phyloP scores from a whole-genome alignment of 2,329 filamentous ascomycete genomes.

The Exophiala bonariae region DNA sequence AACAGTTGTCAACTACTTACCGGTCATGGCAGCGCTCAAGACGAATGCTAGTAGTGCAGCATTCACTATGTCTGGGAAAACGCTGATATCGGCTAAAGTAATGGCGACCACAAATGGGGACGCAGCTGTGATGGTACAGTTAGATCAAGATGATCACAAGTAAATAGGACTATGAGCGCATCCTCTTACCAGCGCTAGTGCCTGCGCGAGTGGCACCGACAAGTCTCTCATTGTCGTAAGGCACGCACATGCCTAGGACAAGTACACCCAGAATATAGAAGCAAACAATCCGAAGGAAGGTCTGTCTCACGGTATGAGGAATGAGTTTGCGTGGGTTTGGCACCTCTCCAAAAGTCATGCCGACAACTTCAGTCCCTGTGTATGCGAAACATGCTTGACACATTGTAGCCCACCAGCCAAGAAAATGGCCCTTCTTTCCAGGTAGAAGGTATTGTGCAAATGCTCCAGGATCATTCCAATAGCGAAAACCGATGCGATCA shows the following conservation, averaged over 20 bases:
- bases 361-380: too few relatives aligned
- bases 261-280: too few relatives aligned
- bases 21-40: slow-evolving; percentile 73
- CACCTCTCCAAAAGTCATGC: too few relatives aligned
- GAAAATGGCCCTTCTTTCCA: slow-evolving; percentile 44
- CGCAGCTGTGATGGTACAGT: slow-evolving; percentile 40
- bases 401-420: slow-evolving; percentile 24
- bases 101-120: slow-evolving; percentile 78
- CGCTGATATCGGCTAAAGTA: slow-evolving; percentile 60
- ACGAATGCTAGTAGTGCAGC: slow-evolving; percentile 74
- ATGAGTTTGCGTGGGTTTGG: too few relatives aligned
- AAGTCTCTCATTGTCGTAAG: not conserved
- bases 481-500: too few relatives aligned
- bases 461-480: slow-evolving; percentile 74
- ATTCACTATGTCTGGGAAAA: slow-evolving; percentile 69
- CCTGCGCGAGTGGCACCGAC: slow-evolving; percentile 36
- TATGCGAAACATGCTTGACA: too few relatives aligned
- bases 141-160: not conserved
- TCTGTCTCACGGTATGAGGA: too few relatives aligned
- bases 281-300: too few relatives aligned
- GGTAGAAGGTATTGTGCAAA: slow-evolving; percentile 32
- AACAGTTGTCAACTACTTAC: slow-evolving; percentile 34
- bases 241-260: not conserved
- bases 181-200: slow-evolving; percentile 46
- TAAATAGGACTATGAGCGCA: not conserved